Evolutionary conservation across 306 rosid genomes (phyloP), one percentile per base, ranked within the genome.

Genomic region (Quercus aquifolioides): DNA sequence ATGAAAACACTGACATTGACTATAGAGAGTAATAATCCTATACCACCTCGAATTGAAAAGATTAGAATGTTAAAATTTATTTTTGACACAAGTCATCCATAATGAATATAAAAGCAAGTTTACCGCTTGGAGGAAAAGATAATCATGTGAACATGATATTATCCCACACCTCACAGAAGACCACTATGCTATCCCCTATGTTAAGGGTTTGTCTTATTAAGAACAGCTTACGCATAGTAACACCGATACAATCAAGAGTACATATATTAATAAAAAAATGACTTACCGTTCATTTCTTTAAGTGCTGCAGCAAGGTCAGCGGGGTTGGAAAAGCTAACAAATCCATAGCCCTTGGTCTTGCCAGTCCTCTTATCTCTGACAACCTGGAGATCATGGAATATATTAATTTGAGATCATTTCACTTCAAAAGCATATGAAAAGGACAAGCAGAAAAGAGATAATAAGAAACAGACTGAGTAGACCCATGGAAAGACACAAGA

Each of bases 311-410:
- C 99, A 59, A 95, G 92, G 80, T 88, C 90, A 49, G 93, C 43
- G 28, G 96, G 94, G 82, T 78, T 93, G 78, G 98, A 89, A 86
- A 95, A 95, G 86, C 99, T 95, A 56, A 95, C 94, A 88, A 95
- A 95, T 72, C 99, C 99, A 80, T 91, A 95, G 64, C 99, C 99
- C 87, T 93, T 95, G 73, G 99, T 95, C 84, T 95, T 95, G 54
- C 98, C 98, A 26, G 97, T 95, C 79, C 97, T 91, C 87, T 95
- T 95, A 79, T 95, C 99, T 86, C 98, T 88, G 52, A 95, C 98
- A 80, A 95, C 99, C 98, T 94, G 72, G 67, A 81, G 33, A 81
- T 56, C 26, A 79, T 55, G 55, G 46, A 67, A 78, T 58, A 69
- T 31, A 23, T 58, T 30, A 74, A 25, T n/a, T 59, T 52, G 58